Evolutionary conservation across 2,329 filamentous ascomycete species (phyloP), one percentile per base, ranked within the genome.

Genomic region (Hypomyces rosellus): DNA sequence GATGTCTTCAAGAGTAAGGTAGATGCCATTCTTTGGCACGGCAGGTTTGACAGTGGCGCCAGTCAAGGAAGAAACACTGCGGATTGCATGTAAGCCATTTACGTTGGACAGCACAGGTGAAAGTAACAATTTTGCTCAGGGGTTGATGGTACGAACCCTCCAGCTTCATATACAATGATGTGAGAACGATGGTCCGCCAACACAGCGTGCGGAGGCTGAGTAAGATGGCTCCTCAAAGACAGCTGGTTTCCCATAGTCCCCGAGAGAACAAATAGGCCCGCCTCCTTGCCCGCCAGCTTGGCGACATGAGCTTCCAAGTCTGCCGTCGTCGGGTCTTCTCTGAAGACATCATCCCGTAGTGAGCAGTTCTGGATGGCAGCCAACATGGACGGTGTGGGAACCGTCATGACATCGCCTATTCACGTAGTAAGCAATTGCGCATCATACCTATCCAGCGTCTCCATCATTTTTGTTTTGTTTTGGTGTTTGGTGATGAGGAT

Each of bases 191-290:
- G 74, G 64, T 96, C 91, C 59, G 86, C 89, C 8, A 96, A 72
- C 5, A 96, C 80, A 7, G 80, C 80, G 65, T 95, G 83, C 0
- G 92, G 92, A 13, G 91, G 90, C 53, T 88, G 85, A 1, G 75
- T 78, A 13, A 96, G 76, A 52, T 93, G 86, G 1, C 87, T 78
- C 37, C 91, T 82, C 39, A 96, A 76, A 0, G 86, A 85, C 15
- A 96, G 74, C 66, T 96, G 90, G 69, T 96, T 96, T 38, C 89
- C 90, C 90, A 96, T 96, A 4, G 91, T 96, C 3, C 92, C 92
- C 0, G 88, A 93, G 52, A 95, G 76, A 49, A 96, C 88, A 48
- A 96, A 84, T 4, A 96, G 74, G 0, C 81, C 86, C 7, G 82
- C 82, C 61, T 90, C 85, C 59, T 95, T 90, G 58, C 82, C 82